Evolutionary conservation across 2,329 filamentous ascomycete species (phyloP).

Genomic region (Hirsutella thompsonii): DNA sequence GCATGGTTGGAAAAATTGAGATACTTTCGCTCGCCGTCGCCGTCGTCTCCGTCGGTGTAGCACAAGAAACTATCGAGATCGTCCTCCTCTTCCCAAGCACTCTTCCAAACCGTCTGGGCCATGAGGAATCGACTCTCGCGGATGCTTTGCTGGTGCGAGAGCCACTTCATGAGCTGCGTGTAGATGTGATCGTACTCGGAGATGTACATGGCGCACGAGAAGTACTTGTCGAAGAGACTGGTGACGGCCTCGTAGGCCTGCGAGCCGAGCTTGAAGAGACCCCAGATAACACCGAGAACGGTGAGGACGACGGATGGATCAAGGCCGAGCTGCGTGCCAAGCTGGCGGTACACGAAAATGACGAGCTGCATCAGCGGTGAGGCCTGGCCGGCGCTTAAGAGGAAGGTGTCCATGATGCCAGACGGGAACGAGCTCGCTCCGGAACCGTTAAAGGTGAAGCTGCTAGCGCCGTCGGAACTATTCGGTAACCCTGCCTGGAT

Average conservation of each 20-base stretch:
- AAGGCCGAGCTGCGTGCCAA: conserved; percentile 31
- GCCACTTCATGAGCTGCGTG: conserved; percentile 43
- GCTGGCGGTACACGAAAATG: conserved; percentile 30
- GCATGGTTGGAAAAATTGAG: conserved; percentile 49
- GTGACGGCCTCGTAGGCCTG: conserved; percentile 22
- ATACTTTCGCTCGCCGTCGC: conserved; percentile 23
- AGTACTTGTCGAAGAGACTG: conserved; percentile 26
- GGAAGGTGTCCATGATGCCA: conserved; percentile 28
- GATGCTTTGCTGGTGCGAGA: conserved; percentile 38
- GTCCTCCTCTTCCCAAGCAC: conserved; percentile 43
- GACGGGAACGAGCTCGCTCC: conserved; percentile 10
- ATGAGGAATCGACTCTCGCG: conserved; percentile 37
- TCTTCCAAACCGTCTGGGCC: conserved; percentile 41
- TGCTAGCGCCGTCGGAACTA: conserved; percentile 8
- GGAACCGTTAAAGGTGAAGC: conserved; percentile 3
- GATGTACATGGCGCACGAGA: conserved; percentile 40
- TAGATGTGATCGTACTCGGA: conserved; percentile 45
- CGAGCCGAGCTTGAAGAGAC: conserved; percentile 21
- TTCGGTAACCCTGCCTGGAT: no score
- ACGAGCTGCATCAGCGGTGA: conserved; percentile 28
- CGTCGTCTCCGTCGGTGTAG: conserved; percentile 11
- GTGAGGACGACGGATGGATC: conserved; percentile 35
- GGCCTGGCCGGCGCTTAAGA: conserved; percentile 28
- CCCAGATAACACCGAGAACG: conserved; percentile 33
- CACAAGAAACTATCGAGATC: conserved; percentile 10